Evolutionary conservation across 768 basidiomycete genomes (phyloP).

Genomic region (Cyclocybe cylindracea): DNA sequence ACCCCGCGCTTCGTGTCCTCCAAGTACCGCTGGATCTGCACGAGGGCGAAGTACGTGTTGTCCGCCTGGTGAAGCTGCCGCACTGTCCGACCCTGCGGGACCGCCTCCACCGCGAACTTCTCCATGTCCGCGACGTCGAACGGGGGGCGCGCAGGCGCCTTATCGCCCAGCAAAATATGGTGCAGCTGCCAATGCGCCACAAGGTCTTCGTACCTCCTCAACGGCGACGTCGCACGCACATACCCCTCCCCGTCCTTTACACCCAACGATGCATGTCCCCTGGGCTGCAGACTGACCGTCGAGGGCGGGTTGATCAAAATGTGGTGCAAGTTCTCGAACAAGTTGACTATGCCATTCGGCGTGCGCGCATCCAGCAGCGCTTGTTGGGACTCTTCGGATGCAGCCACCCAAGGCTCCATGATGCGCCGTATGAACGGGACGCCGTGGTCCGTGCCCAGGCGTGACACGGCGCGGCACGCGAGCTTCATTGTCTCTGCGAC

Average conservation of each 20-base stretch:
- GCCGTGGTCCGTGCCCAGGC: constrained; percentile 59
- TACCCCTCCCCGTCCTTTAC: constrained; percentile 80
- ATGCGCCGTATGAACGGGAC: constrained; percentile 68
- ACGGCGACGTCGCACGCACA: constrained; percentile 78
- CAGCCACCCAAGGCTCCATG: constrained; percentile 29
- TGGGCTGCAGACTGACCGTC: constrained; percentile 54
- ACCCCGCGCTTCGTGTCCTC: constrained; percentile 24
- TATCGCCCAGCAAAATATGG: constrained; percentile 53
- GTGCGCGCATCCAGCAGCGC: constrained; percentile 52
- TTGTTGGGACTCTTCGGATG: constrained; percentile 34
- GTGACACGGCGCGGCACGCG: constrained; percentile 75
- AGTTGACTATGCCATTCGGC: constrained; percentile 42
- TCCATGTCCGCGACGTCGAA: constrained; percentile 51
- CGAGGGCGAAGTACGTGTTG: constrained; percentile 31
- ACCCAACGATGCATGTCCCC: constrained; percentile 69
- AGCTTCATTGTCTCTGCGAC: constrained; percentile 85
- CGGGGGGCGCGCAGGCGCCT: constrained; percentile 31
- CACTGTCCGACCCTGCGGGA: constrained; percentile 20
- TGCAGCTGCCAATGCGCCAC: constrained; percentile 95
- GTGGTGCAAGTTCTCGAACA: constrained; percentile 31
- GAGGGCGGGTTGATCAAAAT: constrained; percentile 31
- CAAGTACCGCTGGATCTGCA: constrained; percentile 40
- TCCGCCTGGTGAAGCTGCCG: constrained; percentile 23
- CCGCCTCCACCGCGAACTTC: constrained; percentile 38
- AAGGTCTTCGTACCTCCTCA: constrained; percentile 84